Conservation (phyloP, 805 yeast genomes). For the Metschnikowia santaceciliae region DNA sequence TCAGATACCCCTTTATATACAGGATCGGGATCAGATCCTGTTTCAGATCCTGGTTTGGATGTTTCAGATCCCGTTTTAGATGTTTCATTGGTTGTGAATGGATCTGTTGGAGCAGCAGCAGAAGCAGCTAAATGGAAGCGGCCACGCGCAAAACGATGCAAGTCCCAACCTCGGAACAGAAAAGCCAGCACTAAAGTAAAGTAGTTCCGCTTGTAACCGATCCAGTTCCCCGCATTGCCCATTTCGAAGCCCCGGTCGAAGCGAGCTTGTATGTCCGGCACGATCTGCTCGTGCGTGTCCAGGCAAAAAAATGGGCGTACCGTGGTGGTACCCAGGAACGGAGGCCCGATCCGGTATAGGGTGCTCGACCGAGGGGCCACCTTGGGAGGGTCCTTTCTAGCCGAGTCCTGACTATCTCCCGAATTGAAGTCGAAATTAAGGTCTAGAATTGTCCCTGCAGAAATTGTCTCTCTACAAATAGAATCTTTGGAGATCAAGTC, state of each 20-base stretch:
- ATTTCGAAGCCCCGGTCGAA: constrained; percentile 25
- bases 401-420: no score
- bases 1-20: no score
- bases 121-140: constrained; percentile 16
- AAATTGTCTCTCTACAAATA: no score
- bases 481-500: no score
- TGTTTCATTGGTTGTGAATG: no score
- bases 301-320: not conserved
- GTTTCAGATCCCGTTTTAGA: no score
- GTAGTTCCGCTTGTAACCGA: constrained; percentile 67
- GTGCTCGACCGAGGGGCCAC: constrained; percentile 62
- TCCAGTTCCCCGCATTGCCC: constrained; percentile 39
- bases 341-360: constrained; percentile 63
- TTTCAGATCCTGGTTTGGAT: no score
- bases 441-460: no score
- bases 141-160: constrained; percentile 26
- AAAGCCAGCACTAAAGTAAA: constrained; percentile 60
- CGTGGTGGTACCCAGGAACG: constrained; percentile 14
- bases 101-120: no score
- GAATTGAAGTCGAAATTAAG: no score
- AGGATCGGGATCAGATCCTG: no score
- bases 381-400: not conserved
- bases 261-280: constrained; percentile 14
- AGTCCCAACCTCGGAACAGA: constrained; percentile 20
- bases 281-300: not conserved